Base-by-base conservation (phyloP, 106 monocot genomes). In the Phalaenopsis equestris region DNA sequence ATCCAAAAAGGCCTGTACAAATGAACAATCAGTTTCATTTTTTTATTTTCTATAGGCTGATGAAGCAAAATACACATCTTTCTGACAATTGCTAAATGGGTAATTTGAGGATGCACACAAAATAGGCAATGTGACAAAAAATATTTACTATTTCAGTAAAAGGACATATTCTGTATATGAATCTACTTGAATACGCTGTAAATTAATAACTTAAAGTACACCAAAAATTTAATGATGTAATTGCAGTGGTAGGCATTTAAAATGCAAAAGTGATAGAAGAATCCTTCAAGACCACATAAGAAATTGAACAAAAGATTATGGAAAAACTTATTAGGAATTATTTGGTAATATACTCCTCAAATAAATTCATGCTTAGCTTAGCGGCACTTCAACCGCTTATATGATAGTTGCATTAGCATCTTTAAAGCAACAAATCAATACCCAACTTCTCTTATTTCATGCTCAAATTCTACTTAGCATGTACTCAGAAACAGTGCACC, bases 1-100 rank as follows among this genome's bases (percentile, higher is more conserved):
- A 64, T 87, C 47, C 52, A 58, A 39, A 79, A 92, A 95, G 42
- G 95, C 90, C 95, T 95, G 83, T 8, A 79, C 65, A n/a, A 56
- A 78, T 58, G 70, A 72, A 21, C 15, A 6, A 6, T 5, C 72
- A 15, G 9, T 36, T 4, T 43, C 39, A 14, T 21, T 4, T 39
- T n/a, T 78, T 5, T 78, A 21, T 12, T 23, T 39, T 4, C 2
- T 3, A 79, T 9, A 41, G 4, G 39, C 36, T 61, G 18, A n/a
- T 15, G 56, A 39, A 75, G 39, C 55, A 55, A 38, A 73, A 56
- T 12, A 7, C 42, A 12, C 37, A 41, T 18, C 37, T 9, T 30
- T 64, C 80, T 46, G 24, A 70, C 14, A 38, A 39, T 39, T 41
- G 70, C 70, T 39, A 39, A 36, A 70, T 70, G 38, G 37, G 36